phyloP scores from a whole-genome alignment of 805 yeast genomes.

The Candida montana region DNA sequence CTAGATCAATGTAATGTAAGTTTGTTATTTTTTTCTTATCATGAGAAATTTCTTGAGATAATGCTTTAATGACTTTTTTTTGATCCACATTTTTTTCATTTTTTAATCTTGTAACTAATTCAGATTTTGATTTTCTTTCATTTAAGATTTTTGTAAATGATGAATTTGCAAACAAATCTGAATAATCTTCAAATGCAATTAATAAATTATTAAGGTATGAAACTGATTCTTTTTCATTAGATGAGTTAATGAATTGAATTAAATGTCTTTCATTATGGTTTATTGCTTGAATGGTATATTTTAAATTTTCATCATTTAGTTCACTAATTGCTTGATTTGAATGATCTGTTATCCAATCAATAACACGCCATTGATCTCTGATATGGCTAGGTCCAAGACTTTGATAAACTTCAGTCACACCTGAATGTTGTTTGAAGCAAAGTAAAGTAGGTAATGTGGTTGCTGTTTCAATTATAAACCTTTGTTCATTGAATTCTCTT shows the following conservation, averaged over 20 bases:
- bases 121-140: conserved; percentile 37
- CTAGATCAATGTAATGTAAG: conserved; percentile 47
- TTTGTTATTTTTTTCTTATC: conserved; percentile 38
- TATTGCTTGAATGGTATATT: not conserved
- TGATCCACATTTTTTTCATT: conserved; percentile 33
- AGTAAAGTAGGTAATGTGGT: conserved; percentile 59
- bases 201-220: conserved; percentile 20
- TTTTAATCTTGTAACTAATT: conserved; percentile 39
- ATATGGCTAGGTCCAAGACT: conserved; percentile 61
- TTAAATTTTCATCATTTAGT: conserved; percentile 28
- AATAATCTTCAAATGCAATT: conserved; percentile 20
- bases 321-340: conserved; percentile 50
- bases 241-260: conserved; percentile 15
- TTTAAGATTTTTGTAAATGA: conserved; percentile 28
- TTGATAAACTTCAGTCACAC: conserved; percentile 48
- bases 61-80: conserved; percentile 34
- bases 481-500: conserved; percentile 37
- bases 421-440: conserved; percentile 52
- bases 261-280: conserved; percentile 2
- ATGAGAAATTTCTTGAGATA: conserved; percentile 45
- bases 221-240: conserved; percentile 19
- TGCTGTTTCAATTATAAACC: conserved; percentile 45
- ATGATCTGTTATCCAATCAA: conserved; percentile 41
- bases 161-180: conserved; percentile 46
- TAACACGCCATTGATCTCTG: conserved; percentile 43